Conservation (phyloP, 805 yeast genomes). For the Candida qinlingensis region DNA sequence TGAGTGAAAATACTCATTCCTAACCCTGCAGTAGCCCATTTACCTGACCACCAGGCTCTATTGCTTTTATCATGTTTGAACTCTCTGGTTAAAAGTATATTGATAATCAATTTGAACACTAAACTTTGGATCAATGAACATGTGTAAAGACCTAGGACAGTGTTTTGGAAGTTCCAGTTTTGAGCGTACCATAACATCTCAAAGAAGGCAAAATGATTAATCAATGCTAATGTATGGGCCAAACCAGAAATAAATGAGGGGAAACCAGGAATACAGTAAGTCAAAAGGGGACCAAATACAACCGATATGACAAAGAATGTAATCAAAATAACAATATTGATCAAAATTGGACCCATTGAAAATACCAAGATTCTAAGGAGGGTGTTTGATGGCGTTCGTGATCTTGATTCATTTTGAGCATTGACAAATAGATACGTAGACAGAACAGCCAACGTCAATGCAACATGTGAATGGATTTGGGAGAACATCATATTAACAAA, state of each 20-base stretch:
- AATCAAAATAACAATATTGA: constrained; percentile 38
- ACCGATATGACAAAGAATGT: constrained; percentile 37
- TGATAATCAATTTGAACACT: constrained; percentile 40
- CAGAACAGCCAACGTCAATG: constrained; percentile 30
- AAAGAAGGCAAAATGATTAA: constrained; percentile 44
- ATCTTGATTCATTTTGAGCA: constrained; percentile 42
- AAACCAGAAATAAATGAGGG: constrained; percentile 46
- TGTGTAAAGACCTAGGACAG: constrained; percentile 51
- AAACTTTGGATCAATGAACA: constrained; percentile 43
- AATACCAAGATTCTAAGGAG: constrained; percentile 39
- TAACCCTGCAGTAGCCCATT: constrained; percentile 52
- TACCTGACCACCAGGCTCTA: constrained; percentile 69
- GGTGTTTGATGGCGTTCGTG: constrained; percentile 32
- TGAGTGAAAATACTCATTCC: constrained; percentile 52
- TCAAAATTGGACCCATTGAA: constrained; percentile 41
- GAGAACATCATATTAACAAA: constrained; percentile 36
- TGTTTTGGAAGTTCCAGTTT: constrained; percentile 46
- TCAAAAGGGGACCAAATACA: constrained; percentile 42
- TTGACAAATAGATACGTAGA: constrained; percentile 50
- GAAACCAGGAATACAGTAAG: constrained; percentile 33
- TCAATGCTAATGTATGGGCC: constrained; percentile 42
- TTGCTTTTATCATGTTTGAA: constrained; percentile 48
- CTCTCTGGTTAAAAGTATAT: constrained; percentile 49
- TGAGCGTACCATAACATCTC: constrained; percentile 53
- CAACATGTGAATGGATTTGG: constrained; percentile 34